Percentiles rank a stretch among this genome's conserved stretches.
phyloP scores from a whole-genome alignment of 148 eudicot genomes.

The Amaranthus palmeri region DNA sequence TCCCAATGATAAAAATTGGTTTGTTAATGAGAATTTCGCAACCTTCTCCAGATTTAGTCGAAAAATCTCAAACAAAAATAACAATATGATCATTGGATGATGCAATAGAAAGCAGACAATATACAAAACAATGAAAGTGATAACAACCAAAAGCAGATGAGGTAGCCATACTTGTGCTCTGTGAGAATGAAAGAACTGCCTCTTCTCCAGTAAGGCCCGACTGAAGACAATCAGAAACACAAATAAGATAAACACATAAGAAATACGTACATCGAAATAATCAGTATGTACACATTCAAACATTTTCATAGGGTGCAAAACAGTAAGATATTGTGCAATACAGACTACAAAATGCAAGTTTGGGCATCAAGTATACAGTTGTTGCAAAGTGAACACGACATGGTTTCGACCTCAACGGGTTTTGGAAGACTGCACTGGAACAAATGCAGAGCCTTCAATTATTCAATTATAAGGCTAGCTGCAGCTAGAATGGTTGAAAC shows the following conservation, averaged over 20 bases:
- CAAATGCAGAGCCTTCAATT: no score
- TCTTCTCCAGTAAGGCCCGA: slow-evolving; percentile 79
- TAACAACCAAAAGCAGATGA: not conserved
- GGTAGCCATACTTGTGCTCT: slow-evolving; percentile 72
- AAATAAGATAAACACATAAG: not conserved
- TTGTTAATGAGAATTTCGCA: not conserved
- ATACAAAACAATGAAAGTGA: not conserved
- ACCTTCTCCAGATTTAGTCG: not conserved
- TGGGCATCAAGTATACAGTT: not conserved
- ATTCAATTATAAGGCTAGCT: no score
- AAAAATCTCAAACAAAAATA: not conserved
- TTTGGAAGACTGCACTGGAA: no score
- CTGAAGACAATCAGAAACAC: slow-evolving; percentile 29
- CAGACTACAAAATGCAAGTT: not conserved
- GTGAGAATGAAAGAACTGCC: slow-evolving; percentile 96
- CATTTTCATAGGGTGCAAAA: not conserved
- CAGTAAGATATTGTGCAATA: not conserved
- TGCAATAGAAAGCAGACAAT: not conserved
- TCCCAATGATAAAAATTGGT: not conserved
- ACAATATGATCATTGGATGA: no score
- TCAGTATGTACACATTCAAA: not conserved
- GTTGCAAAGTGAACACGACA: not conserved
- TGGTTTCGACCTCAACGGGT: no score
- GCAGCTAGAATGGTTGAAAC: no score
- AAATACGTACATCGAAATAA: not conserved